A percentile compares a stretch with the other conserved stretches of the same genome.
These are phyloP conservation scores for Alnus rubra DNA, from an alignment of 306 rosid genomes.

Conservation along the genomic window DNA sequence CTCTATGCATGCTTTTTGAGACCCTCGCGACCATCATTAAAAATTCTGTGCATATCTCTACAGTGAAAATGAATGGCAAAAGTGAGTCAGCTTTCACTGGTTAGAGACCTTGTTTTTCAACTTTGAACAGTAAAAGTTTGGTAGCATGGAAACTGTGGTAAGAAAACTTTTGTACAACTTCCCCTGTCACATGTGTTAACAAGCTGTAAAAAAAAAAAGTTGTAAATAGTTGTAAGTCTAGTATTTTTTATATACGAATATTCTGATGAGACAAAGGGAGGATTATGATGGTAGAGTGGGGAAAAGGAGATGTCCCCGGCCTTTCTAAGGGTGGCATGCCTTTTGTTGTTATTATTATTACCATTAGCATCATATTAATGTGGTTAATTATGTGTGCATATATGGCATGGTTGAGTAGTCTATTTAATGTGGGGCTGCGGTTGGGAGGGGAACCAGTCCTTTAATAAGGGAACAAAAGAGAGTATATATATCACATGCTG, in stretches of 20 bases:
- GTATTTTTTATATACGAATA: too few species aligned
- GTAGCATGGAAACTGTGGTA: slow-evolving; percentile 18
- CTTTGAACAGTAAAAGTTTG: slow-evolving; percentile 34
- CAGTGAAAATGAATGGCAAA: slow-evolving; percentile 18
- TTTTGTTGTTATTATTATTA: neutral
- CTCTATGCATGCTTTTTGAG: slow-evolving; percentile 17
- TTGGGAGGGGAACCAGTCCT: slow-evolving; percentile 25
- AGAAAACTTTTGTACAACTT: too few species aligned
- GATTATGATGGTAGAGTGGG: too few species aligned
- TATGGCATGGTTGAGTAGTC: slow-evolving; percentile 32
- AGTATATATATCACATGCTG: slow-evolving; percentile 33
- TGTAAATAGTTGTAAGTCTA: too few species aligned
- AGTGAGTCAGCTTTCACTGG: slow-evolving; percentile 33
- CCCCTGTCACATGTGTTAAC: too few species aligned
- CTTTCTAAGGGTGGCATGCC: too few species aligned
- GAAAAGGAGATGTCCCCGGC: too few species aligned
- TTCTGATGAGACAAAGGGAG: too few species aligned
- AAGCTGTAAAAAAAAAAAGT: too few species aligned
- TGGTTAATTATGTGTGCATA: neutral
- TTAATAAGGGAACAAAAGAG: slow-evolving; percentile 30
- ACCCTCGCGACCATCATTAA: slow-evolving; percentile 13
- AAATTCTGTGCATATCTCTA: neutral
- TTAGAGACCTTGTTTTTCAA: neutral
- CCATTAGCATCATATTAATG: neutral
- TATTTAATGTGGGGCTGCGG: slow-evolving; percentile 38